Conservation (phyloP, 2,329 filamentous ascomycete species). For the Septoria petroselini region DNA sequence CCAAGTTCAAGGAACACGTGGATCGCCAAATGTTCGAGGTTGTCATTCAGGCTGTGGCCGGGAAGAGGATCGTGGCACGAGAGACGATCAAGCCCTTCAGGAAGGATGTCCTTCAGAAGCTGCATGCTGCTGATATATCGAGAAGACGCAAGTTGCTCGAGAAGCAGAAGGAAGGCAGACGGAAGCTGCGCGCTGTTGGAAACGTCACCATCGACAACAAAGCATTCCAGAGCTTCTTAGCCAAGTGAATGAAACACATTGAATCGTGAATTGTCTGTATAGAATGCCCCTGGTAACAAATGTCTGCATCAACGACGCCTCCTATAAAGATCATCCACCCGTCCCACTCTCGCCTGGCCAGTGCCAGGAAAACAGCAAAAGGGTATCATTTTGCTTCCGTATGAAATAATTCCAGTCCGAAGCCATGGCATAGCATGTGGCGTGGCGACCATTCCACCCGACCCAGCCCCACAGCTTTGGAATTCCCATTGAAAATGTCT, state of each 20-base stretch:
- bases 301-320: neutral
- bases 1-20: slow-evolving; percentile 95
- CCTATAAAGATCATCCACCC: too few relatives aligned
- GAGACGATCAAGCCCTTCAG: slow-evolving; percentile 96
- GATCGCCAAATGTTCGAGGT: slow-evolving; percentile 97
- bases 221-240: slow-evolving; percentile 89
- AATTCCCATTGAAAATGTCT: too few relatives aligned
- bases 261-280: neutral
- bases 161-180: slow-evolving; percentile 93
- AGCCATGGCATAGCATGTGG: too few relatives aligned
- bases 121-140: slow-evolving; percentile 86
- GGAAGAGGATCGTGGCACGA: slow-evolving; percentile 77
- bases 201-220: slow-evolving; percentile 96
- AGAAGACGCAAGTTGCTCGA: slow-evolving; percentile 83
- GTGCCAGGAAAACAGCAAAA: too few relatives aligned
- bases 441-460: too few relatives aligned
- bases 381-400: too few relatives aligned
- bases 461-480: too few relatives aligned
- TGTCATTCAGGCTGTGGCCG: slow-evolving; percentile 86
- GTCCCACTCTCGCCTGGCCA: too few relatives aligned
- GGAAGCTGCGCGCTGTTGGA: slow-evolving; percentile 75
- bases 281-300: neutral
- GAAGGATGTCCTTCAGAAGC: slow-evolving; percentile 89
- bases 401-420: too few relatives aligned
- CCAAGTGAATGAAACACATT: too few relatives aligned